Base-by-base conservation (phyloP, 2,329 filamentous ascomycete species). In the Rhinocladiella mackenziei region DNA sequence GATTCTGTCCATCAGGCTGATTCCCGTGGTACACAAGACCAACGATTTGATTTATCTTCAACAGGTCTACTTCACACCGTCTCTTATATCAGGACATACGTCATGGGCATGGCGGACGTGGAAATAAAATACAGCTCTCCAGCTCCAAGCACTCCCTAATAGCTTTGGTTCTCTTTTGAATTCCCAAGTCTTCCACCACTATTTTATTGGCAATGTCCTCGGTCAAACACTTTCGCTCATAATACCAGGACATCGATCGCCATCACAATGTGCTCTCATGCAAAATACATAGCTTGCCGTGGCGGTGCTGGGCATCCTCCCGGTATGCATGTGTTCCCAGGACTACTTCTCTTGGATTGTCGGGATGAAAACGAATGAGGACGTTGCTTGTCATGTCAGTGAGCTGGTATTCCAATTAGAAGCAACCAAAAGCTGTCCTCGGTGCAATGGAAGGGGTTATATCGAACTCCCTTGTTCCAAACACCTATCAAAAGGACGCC, bases 211-310 rank as follows among this genome's bases (percentile, higher is more conserved):
- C n/a, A n/a, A n/a, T n/a, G n/a, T n/a, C n/a, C n/a, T n/a, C n/a
- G n/a, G n/a, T n/a, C n/a, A n/a, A n/a, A n/a, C n/a, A n/a, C n/a
- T n/a, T n/a, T n/a, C n/a, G n/a, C n/a, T 20, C 17, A n/a, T 19
- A 15, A 29, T 43, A 8, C 40, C 23, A 23, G 9, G 10, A 32
- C 14, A n/a, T n/a, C 29, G 29, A 11, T 30, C 25, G 28, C 26
- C 39, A 45, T 19, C 14, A n/a, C n/a, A n/a, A 51, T 51, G 48
- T 47, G 44, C 36, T 33, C 37, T 18, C 48, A 51, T 32, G 28
- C 39, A n/a, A 51, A 47, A 20, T 46, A 25, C 31, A 22, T 15
- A 5, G 44, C 39, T 13, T 51, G 48, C 32, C 29, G 36, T 39
- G 36, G 35, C 15, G 47, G 48, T 25, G 44, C 43, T 38, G 48